phyloP scores from a whole-genome alignment of 2,329 filamentous ascomycete genomes.

The Colletotrichum lupini region DNA sequence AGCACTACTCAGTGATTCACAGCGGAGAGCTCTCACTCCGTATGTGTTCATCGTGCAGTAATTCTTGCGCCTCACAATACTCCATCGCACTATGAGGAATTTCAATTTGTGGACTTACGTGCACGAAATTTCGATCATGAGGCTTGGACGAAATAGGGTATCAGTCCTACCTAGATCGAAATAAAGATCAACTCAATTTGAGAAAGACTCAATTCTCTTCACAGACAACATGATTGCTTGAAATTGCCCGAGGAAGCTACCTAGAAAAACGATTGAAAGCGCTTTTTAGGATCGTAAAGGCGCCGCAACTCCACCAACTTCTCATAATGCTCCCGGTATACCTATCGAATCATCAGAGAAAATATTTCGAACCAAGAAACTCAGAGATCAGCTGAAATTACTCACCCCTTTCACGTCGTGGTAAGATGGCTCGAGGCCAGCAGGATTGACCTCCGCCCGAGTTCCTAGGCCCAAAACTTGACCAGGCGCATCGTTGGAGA shows the following conservation, averaged over 20 bases:
- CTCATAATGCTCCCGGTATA: conserved; percentile 18
- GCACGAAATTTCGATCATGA: too few species aligned
- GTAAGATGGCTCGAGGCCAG: conserved; percentile 15
- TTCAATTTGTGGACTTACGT: too few species aligned
- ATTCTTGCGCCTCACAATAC: too few species aligned
- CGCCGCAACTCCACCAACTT: conserved; percentile 4
- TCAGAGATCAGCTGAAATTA: neutral
- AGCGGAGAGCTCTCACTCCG: too few species aligned
- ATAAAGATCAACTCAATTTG: too few species aligned
- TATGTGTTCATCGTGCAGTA: too few species aligned
- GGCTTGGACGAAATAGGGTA: too few species aligned
- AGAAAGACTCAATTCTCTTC: too few species aligned
- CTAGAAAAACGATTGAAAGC: conserved; percentile 20
- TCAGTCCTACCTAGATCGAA: too few species aligned
- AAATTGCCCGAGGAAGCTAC: neutral
- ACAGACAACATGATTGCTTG: too few species aligned
- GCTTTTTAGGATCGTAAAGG: neutral
- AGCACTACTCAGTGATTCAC: neutral
- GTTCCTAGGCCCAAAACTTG: neutral
- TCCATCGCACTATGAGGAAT: too few species aligned
- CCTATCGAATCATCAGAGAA: neutral
- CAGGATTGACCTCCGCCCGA: conserved; percentile 14
- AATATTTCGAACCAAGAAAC: too few species aligned
- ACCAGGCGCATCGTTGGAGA: conserved; percentile 5
- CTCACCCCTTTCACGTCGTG: conserved; percentile 9